Conservation (phyloP, 331 rosid genomes). For the Pyrus hybrid region DNA sequence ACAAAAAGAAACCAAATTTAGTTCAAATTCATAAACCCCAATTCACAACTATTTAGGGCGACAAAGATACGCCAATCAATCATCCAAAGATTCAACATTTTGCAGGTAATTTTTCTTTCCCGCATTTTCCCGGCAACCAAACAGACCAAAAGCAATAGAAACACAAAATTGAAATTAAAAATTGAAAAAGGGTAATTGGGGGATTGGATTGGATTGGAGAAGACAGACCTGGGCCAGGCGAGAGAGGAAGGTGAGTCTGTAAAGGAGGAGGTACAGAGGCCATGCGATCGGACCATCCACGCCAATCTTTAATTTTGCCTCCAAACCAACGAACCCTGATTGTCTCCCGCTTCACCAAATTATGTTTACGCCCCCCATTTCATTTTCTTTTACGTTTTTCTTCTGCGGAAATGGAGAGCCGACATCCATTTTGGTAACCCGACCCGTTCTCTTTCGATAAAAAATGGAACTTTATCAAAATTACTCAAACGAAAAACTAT, state of each 20-base stretch:
- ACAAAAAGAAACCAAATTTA: background rate
- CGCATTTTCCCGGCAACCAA: conserved; percentile 5
- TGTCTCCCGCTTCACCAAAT: background rate
- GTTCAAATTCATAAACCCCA: background rate
- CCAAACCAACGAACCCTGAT: background rate
- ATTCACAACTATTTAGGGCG: background rate
- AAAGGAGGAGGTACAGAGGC: too few species aligned
- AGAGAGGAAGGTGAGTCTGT: too few species aligned
- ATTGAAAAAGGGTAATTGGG: too few species aligned
- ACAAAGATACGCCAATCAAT: background rate
- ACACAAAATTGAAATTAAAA: background rate
- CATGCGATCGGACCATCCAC: conserved; percentile 8
- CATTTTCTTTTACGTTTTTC: too few species aligned
- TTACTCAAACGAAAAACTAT: too few species aligned
- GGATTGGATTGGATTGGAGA: too few species aligned
- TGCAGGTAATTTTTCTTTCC: background rate
- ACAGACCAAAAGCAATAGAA: background rate
- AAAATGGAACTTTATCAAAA: too few species aligned
- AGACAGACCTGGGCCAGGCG: too few species aligned
- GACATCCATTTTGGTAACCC: background rate
- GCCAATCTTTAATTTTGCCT: conserved; percentile 13
- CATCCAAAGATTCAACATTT: background rate
- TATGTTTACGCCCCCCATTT: too few species aligned
- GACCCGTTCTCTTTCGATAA: background rate
- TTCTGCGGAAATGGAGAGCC: background rate